Evolutionary conservation across 2,329 filamentous ascomycete genomes (phyloP), one percentile per base, ranked within the genome.

Genomic region (Phyllosticta citrichinensis): DNA sequence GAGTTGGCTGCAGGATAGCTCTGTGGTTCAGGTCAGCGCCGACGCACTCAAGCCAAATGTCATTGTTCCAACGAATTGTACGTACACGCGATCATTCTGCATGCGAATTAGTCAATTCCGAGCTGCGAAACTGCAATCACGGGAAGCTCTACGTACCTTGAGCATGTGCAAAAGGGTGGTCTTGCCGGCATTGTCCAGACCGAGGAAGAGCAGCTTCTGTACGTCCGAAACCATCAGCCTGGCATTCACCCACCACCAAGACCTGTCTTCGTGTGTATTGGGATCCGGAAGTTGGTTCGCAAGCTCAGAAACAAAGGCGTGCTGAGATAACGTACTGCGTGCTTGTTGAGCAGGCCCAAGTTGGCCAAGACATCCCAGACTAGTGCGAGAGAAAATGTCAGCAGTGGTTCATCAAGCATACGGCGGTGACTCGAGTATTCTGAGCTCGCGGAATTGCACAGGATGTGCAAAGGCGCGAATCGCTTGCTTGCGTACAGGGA

Each of bases 131-230:
- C 33, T 11, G 33, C 33, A 40, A 40, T 40, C 33, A 17, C 33
- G 11, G 33, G 5, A 30, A 40, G 33, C 33, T 17, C 12, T 20
- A 51, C 60, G 51, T 61, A 61, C 60, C 88, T 96, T 96, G 76
- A 96, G 77, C 91, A 96, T 96, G 77, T 96, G 91, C 74, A 96
- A 79, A 66, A 96, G 80, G 55, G 91, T 96, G 59, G 91, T 96
- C 83, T 96, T 96, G 78, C 91, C 91, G 57, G 91, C 91, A 80
- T 96, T 96, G 75, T 96, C 91, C 64, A 96, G 87, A 69, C 91
- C 91, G 64, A 96, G 86, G 79, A 96, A 96, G 57, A 73, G 68
- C 20, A 73, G 66, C 62, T 73, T 73, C 60, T 61, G 51, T 56
- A 53, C 24, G 3, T 17, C 50, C 27, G 24, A 35, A 11, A 10